Conservation (phyloP, 345 rosid species). For the Camelina neglecta region DNA sequence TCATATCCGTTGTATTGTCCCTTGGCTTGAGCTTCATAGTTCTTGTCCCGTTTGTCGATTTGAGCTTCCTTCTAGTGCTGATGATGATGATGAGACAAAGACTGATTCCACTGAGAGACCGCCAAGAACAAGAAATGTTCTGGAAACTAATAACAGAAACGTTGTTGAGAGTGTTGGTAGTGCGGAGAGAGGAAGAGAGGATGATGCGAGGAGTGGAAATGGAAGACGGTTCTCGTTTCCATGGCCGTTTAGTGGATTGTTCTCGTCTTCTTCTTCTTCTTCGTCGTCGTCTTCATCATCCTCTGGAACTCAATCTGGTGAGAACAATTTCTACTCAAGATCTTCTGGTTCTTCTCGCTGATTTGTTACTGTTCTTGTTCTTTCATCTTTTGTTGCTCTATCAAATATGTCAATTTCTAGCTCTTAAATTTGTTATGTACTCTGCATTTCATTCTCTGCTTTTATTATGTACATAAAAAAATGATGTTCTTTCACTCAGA, state of each 20-base stretch:
- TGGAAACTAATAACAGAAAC: background rate
- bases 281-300: conserved; percentile 23
- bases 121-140: conserved; percentile 9
- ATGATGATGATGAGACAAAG: conserved; percentile 71
- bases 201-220: conserved; percentile 53
- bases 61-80: conserved; percentile 58
- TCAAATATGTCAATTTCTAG: conserved; percentile 20
- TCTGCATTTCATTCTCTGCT: conserved; percentile 36
- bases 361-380: conserved; percentile 16
- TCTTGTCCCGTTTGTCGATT: conserved; percentile 90
- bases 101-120: conserved; percentile 46
- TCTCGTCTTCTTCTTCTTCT: conserved; percentile 59
- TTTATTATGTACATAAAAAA: conserved; percentile 38
- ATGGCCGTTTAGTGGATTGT: conserved; percentile 85
- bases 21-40: conserved; percentile 94
- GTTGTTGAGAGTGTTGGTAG: conserved; percentile 38
- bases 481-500: conserved; percentile 38
- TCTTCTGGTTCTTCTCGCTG: conserved; percentile 42
- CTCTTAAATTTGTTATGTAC: conserved; percentile 15
- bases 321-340: conserved; percentile 51
- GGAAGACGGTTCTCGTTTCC: conserved; percentile 75
- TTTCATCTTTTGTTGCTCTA: conserved; percentile 5
- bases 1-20: conserved; percentile 70
- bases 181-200: conserved; percentile 56
- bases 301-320: conserved; percentile 52